Evolutionary conservation across 371 early-diverging fungal genomes (phyloP), one percentile per base, ranked within the genome.

Genomic region (Circinella umbellata): DNA sequence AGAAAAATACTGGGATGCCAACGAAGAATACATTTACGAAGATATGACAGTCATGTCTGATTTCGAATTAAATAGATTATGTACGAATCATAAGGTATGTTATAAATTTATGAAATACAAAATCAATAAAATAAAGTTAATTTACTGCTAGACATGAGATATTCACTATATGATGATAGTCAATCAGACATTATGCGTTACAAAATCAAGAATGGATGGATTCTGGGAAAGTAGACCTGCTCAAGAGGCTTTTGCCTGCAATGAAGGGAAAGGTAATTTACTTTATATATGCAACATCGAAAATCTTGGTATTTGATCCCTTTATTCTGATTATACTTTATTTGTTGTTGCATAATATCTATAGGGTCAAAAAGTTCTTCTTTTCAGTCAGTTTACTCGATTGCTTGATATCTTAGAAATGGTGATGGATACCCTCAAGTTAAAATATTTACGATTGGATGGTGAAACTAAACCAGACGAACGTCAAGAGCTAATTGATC

Each of bases 41-140:
- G 97, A 96, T 68, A 92, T 96, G 94, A 73, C 85, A 14, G 78
- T 91, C 6, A 93, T 94, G 91, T 87, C 88, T 48, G 97, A 96
- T 74, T 95, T 93, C 80, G 95, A 96, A 69, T 72, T 96, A 42
- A 88, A 95, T 73, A 71, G 78, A 37, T 70, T 95, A 15, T 94
- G 94, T 70, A 57, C 67, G 36, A 88, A 87, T 63, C 89, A 91
- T 70, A 84, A 76, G 80, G 88, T 87, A 77, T 72, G 11, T 20
- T 53, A 34, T 9, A 18, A 6, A 60, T 37, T 66, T 20, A 8
- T 35, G 36, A n/a, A n/a, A 34, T n/a, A 14, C 15, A 51, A 51
- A 15, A 51, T 9, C 6, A 11, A 3, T 9, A 42, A 42, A 42
- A 42, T 2, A 11, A 11, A 42, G 11, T 42, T 10, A 6, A 39